These are phyloP conservation scores for Musa troglodytarum DNA, from an alignment of 176 grass and related monocot species.

Conservation along the genomic window DNA sequence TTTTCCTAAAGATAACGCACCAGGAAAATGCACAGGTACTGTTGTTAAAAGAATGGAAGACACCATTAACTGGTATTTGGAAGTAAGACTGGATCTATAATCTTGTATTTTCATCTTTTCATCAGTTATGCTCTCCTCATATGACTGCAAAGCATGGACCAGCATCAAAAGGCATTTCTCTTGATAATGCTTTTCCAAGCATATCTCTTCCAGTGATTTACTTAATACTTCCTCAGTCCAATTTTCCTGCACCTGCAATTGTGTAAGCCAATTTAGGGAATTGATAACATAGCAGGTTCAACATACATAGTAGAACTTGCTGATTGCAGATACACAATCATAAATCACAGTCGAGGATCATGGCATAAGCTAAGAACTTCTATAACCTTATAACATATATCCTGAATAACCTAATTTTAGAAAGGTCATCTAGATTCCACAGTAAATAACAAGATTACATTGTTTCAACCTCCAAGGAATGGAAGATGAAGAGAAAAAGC, in stretches of 20 bases:
- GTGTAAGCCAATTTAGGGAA: neutral
- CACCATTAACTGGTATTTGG: slow-evolving; percentile 85
- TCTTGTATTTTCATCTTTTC: slow-evolving; percentile 29
- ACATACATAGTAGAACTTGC: slow-evolving; percentile 2
- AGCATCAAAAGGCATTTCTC: slow-evolving; percentile 79
- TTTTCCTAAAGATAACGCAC: slow-evolving; percentile 27
- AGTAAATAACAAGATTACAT: neutral
- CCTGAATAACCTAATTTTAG: neutral
- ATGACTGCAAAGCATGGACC: slow-evolving; percentile 50
- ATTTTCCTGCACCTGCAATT: slow-evolving; percentile 48
- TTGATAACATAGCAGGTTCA: neutral
- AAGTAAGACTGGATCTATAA: slow-evolving; percentile 56
- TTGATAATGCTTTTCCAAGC: slow-evolving; percentile 70
- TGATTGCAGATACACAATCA: neutral
- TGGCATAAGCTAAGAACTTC: neutral
- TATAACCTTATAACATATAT: neutral
- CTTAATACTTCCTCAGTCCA: slow-evolving; percentile 71
- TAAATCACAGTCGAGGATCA: neutral
- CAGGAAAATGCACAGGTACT: slow-evolving; percentile 77
- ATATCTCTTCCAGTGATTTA: slow-evolving; percentile 75
- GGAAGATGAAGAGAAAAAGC: neutral
- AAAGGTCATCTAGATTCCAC: neutral
- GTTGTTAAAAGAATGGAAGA: slow-evolving; percentile 91
- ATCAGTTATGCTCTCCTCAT: slow-evolving; percentile 36
- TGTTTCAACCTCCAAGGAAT: neutral